phyloP scores from a whole-genome alignment of 495 filamentous ascomycete species.

The Aspergillus bertholletiae region DNA sequence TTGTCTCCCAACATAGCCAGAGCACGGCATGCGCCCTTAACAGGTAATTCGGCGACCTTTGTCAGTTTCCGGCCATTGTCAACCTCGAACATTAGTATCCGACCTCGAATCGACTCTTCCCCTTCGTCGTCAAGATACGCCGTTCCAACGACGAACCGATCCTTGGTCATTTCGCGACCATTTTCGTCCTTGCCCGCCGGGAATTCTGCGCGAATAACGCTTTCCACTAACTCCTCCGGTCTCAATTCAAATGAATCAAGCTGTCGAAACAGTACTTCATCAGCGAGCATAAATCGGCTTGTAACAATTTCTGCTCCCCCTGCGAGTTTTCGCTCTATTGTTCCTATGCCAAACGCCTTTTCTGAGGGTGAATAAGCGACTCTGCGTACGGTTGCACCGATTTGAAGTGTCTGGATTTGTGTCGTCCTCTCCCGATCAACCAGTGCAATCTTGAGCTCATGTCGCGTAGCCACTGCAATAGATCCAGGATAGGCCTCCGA shows the following conservation, averaged over 20 bases:
- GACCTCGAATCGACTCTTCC: slow-evolving; percentile 56
- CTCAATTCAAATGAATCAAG: slow-evolving; percentile 51
- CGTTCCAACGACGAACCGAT: slow-evolving; percentile 88
- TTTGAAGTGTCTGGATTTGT: slow-evolving; percentile 73
- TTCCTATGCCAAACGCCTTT: slow-evolving; percentile 82
- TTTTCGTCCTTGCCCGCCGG: slow-evolving; percentile 53
- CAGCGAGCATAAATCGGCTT: slow-evolving; percentile 58
- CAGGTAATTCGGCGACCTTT: slow-evolving; percentile 55
- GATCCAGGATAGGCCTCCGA: slow-evolving; percentile 73
- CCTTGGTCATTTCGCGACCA: slow-evolving; percentile 37
- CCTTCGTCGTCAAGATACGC: slow-evolving; percentile 64
- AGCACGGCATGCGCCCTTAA: slow-evolving; percentile 76
- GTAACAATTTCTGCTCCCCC: slow-evolving; percentile 55
- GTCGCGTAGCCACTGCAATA: slow-evolving; percentile 73
- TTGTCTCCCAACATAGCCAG: slow-evolving; percentile 70
- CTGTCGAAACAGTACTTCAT: slow-evolving; percentile 54
- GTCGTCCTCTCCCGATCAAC: slow-evolving; percentile 84
- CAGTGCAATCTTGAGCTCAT: slow-evolving; percentile 72
- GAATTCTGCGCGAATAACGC: slow-evolving; percentile 77
- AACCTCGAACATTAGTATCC: slow-evolving; percentile 82
- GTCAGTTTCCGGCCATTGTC: slow-evolving; percentile 69
- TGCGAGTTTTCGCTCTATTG: slow-evolving; percentile 61
- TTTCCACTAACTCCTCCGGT: slow-evolving; percentile 75
- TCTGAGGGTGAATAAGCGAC: slow-evolving; percentile 80
- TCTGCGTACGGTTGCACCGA: slow-evolving; percentile 80